Base-by-base conservation (phyloP, 192 early-diverging fungal species). In the Podila epigama region DNA sequence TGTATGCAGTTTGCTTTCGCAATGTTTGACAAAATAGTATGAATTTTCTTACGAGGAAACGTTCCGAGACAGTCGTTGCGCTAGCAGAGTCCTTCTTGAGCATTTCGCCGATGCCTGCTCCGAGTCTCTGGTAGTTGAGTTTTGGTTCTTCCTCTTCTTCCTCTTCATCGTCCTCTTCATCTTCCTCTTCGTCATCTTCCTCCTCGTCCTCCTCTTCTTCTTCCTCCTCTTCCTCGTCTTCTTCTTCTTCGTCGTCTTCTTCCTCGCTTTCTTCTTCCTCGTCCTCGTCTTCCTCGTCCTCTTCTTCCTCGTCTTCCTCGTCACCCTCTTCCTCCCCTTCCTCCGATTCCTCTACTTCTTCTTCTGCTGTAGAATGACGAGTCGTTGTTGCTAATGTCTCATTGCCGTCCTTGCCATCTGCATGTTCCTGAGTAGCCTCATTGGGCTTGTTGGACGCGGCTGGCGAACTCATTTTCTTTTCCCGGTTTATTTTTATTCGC, bases 131-230 rank as follows among this genome's bases (percentile, higher is more conserved):
- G 81, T 97, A 98, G 60, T 93, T 91, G 36, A 98, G 85, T 64
- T 92, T 91, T 18, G 97, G 97, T 75, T 98, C 97, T 34, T 94
- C 93, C 32, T 97, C 95, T 8, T 93, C 91, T 13, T 92, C 91
- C 1, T 88, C 84, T 15, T 83, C 84, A 16, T 63, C 68, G 8
- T 82, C 81, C 4, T 87, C 82, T 6, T 79, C 83, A 52, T 67
- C 68, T 11, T 69, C 69, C 1, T 63, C 37, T 12, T 83, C 66
- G 0, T 63, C 61, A 4, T 63, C 79, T 58, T 70, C 60, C 2
- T 63, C 60, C 4, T 82, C 83, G 11, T 82, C 83, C 9, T 84
- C 84, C n/a, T 78, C 60, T 63, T 51, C 86, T 70, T 60, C 71
- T 18, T 58, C 70, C 29, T 56, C 66, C 3, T 81, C 75, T 35